A percentile compares a stretch with the other conserved stretches of the same genome.
phyloP scores from a whole-genome alignment of 2,329 filamentous ascomycete genomes.

The Xylariaceae sp. region DNA sequence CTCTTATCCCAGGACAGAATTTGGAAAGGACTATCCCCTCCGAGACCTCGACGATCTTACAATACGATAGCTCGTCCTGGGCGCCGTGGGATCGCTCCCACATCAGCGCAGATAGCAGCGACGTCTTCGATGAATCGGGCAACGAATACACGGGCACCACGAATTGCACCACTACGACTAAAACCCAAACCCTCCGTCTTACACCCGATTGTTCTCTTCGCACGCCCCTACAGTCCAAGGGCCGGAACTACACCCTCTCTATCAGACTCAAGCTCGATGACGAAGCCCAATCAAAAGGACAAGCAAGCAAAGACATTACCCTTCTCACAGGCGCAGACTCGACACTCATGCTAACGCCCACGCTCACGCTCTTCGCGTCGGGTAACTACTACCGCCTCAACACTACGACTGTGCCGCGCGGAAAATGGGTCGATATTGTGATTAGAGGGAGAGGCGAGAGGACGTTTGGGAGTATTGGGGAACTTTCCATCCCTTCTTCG shows the following conservation, averaged over 20 bases:
- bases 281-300: constrained; percentile 19
- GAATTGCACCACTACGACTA: constrained; percentile 30
- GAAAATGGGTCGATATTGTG: constrained; percentile 27
- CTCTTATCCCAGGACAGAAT: constrained; percentile 42
- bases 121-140: constrained; percentile 34
- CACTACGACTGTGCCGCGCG: constrained; percentile 27
- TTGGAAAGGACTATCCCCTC: constrained; percentile 40
- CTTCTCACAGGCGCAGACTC: constrained; percentile 39
- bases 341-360: constrained; percentile 36
- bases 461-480: constrained; percentile 28
- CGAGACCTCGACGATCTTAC: constrained; percentile 31
- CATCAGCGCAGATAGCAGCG: background rate
- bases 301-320: background rate
- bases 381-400: constrained; percentile 35
- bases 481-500: too few species aligned
- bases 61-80: constrained; percentile 24
- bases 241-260: constrained; percentile 50
- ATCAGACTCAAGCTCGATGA: constrained; percentile 34
- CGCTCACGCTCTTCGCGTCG: constrained; percentile 31
- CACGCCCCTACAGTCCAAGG: constrained; percentile 48
- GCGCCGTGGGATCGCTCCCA: background rate
- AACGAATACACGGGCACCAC: constrained; percentile 37
- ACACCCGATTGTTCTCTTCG: constrained; percentile 35
- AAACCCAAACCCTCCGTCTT: constrained; percentile 28
- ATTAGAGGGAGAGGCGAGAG: constrained; percentile 29